Conservation (phyloP, 352 stramenopile species). For the Globisporangium middletonii region DNA sequence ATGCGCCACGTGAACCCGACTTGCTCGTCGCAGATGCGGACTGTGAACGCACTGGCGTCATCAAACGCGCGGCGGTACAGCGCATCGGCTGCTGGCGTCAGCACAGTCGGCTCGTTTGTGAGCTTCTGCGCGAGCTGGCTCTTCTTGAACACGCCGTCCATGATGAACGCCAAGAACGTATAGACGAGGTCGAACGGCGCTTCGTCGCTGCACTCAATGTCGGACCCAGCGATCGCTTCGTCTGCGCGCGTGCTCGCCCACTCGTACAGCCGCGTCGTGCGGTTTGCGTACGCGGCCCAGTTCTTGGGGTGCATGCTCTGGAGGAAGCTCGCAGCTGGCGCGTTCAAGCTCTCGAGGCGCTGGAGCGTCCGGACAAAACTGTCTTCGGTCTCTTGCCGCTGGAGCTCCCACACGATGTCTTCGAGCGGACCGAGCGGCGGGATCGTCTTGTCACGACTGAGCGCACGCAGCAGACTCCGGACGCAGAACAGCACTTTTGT, state of each 20-base stretch:
- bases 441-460: conserved; percentile 75
- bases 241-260: conserved; percentile 61
- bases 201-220: conserved; percentile 59
- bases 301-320: conserved; percentile 57
- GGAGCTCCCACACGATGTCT: conserved; percentile 61
- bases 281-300: conserved; percentile 68
- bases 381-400: conserved; percentile 57
- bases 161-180: conserved; percentile 69
- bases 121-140: conserved; percentile 59
- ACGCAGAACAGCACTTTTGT: conserved; percentile 78
- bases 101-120: conserved; percentile 28
- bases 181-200: conserved; percentile 80
- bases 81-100: conserved; percentile 55
- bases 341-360: conserved; percentile 56
- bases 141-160: conserved; percentile 73
- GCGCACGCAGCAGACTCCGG: conserved; percentile 58
- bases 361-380: conserved; percentile 42
- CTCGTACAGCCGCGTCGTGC: conserved; percentile 54
- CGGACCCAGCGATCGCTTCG: conserved; percentile 48
- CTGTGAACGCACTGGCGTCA: conserved; percentile 51
- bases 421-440: conserved; percentile 50
- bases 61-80: conserved; percentile 61
- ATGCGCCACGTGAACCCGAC: conserved; percentile 75
- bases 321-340: conserved; percentile 51
- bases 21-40: conserved; percentile 67